phyloP scores from a whole-genome alignment of 2,329 filamentous ascomycete species.

The Xylaria arbuscula region DNA sequence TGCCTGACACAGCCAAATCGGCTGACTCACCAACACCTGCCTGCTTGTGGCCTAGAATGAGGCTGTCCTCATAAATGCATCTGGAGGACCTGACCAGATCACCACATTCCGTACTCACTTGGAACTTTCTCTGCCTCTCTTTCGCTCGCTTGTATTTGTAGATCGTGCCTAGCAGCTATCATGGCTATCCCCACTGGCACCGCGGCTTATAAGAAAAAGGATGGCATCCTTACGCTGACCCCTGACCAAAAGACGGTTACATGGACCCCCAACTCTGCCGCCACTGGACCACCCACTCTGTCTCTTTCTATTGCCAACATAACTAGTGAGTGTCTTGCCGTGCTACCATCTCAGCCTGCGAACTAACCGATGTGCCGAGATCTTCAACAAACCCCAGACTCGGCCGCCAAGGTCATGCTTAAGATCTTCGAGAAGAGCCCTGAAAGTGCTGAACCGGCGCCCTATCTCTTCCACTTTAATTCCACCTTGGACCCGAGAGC shows the following conservation, averaged over 20 bases:
- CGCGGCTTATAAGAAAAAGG: conserved; percentile 93
- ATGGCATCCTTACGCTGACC: conserved; percentile 83
- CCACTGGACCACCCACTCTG: conserved; percentile 71
- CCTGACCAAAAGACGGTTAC: conserved; percentile 78
- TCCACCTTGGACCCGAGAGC: conserved; percentile 77
- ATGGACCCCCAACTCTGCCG: conserved; percentile 79
- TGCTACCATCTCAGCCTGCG: conserved; percentile 22
- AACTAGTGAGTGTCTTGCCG: conserved; percentile 71
- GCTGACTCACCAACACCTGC: conserved; percentile 7
- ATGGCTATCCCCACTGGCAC: conserved; percentile 73
- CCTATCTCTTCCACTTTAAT: conserved; percentile 91
- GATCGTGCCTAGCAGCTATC: conserved; percentile 23
- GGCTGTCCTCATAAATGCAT: conserved; percentile 7
- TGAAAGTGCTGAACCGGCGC: conserved; percentile 68
- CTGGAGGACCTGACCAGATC: not conserved
- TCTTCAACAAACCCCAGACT: conserved; percentile 92
- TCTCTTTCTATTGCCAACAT: conserved; percentile 80
- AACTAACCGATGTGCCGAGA: conserved; percentile 63
- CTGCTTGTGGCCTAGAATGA: conserved; percentile 10
- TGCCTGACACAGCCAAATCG: not conserved
- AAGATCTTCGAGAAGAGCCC: conserved; percentile 84
- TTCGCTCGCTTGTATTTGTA: conserved; percentile 12
- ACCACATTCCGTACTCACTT: not conserved
- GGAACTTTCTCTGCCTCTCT: not conserved
- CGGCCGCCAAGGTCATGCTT: conserved; percentile 89